Conservation (phyloP, 257 asterid genomes). For the Coffea eugenioides region DNA sequence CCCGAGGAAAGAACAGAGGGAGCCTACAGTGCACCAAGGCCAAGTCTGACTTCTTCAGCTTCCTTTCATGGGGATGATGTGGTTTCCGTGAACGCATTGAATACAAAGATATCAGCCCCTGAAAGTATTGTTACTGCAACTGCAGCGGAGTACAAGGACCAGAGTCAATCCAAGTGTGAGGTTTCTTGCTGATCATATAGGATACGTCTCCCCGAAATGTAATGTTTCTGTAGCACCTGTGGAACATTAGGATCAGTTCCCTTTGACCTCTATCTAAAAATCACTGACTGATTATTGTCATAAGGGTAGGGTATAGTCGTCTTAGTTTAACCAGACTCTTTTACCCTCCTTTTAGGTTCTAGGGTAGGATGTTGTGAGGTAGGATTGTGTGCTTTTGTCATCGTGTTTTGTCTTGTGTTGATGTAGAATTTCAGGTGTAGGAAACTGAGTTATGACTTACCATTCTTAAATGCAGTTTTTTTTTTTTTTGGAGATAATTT, state of each 20-base stretch:
- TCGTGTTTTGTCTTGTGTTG: conserved; percentile 21
- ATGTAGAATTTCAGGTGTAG: conserved; percentile 29
- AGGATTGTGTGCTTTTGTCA: conserved; percentile 20
- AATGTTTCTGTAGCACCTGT: conserved; percentile 26
- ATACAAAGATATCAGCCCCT: conserved; percentile 37
- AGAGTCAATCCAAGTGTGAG: conserved; percentile 39
- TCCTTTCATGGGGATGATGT: conserved; percentile 51
- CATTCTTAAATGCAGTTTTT: conserved; percentile 24
- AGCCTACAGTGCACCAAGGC: conserved; percentile 36
- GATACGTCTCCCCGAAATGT: conserved; percentile 18
- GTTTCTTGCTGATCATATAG: conserved; percentile 47
- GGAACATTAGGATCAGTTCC: conserved; percentile 41
- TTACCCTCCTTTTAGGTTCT: conserved; percentile 32
- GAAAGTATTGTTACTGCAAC: conserved; percentile 39
- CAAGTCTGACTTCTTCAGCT: conserved; percentile 39
- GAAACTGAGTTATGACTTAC: conserved; percentile 14
- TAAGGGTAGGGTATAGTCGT: conserved; percentile 28
- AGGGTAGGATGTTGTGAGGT: conserved; percentile 34
- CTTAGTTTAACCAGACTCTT: conserved; percentile 22
- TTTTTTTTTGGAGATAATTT: neutral
- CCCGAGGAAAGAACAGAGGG: conserved; percentile 42
- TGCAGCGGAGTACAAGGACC: conserved; percentile 55
- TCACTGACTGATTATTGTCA: conserved; percentile 31
- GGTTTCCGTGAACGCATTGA: conserved; percentile 38
- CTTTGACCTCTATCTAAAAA: conserved; percentile 30